Evolutionary conservation across 2,329 filamentous ascomycete species (phyloP), one percentile per base, ranked within the genome.

Genomic region (Fusarium clavum): DNA sequence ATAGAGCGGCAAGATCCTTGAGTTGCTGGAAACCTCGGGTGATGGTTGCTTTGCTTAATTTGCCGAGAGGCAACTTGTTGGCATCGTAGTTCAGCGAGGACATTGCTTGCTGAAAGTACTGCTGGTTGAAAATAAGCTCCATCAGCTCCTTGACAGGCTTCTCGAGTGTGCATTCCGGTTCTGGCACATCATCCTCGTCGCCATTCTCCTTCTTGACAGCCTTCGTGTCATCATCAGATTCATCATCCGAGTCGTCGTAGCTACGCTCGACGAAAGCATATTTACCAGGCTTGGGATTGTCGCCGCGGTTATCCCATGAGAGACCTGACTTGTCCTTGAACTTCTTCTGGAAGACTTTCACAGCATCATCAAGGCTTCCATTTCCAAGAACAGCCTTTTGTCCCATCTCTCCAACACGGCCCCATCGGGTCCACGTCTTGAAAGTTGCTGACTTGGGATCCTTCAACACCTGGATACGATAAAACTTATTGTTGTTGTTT

Each of bases 401-500:
- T 8, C 89, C 89, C 13, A 71, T 75, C 59, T 90, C 88, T 9
- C 89, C 88, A 24, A 97, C 93, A 24, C 94, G 88, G 24, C 94
- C 94, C 92, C 92, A 97, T 60, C 92, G 86, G 5, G 91, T 93
- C 91, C 92, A 95, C 0, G 88, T 89, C 45, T 83, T 81, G 77
- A 84, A 92, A 11, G 61, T 64, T 12, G 79, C 66, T 5, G 80
- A 75, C 16, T 70, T 66, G 24, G 73, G 70, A 40, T 81, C 80
- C 20, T 80, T 79, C 25, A 88, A 74, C 7, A 92, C 83, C 82
- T 95, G 92, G 29, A 94, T 78, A 29, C 88, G 87, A 75, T 94
- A 95, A 78, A 94, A 95, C 72, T 96, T 96, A 79, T 96, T 95
- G 79, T 92, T 92, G 76, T 95, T 96, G 48, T 85, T 80, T 1